Conservation (phyloP, 192 early-diverging fungal species). For the Podila horticola region DNA sequence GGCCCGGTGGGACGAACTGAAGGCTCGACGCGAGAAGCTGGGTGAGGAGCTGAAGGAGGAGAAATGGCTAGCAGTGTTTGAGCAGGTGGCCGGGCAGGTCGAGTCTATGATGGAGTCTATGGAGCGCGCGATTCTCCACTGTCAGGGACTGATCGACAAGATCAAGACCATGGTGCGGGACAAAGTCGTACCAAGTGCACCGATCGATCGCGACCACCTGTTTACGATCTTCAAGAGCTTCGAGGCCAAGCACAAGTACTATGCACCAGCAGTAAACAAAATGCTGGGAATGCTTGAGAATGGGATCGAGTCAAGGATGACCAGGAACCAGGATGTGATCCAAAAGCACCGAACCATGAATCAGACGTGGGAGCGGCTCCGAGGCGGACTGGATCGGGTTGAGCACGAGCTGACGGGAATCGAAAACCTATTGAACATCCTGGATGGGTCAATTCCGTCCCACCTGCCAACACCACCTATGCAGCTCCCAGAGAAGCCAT, state of each 20-base stretch:
- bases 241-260: constrained; percentile 67
- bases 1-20: constrained; percentile 55
- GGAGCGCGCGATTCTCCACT: constrained; percentile 62
- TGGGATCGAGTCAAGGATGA: constrained; percentile 58
- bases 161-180: constrained; percentile 44
- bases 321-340: constrained; percentile 49
- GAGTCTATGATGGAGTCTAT: constrained; percentile 65
- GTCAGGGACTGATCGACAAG: constrained; percentile 52
- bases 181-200: constrained; percentile 30
- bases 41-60: constrained; percentile 65
- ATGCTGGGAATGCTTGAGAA: constrained; percentile 65
- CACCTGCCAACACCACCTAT: constrained; percentile 22
- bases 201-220: constrained; percentile 56
- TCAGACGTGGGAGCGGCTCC: constrained; percentile 55
- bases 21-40: constrained; percentile 55
- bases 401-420: constrained; percentile 45
- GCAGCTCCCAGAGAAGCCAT: constrained; percentile 43
- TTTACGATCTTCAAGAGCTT: constrained; percentile 65
- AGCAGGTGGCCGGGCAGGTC: constrained; percentile 61
- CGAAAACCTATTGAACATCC: constrained; percentile 32
- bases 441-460: constrained; percentile 50
- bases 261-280: constrained; percentile 60
- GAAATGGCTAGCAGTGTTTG: constrained; percentile 63
- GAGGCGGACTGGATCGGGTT: constrained; percentile 36
- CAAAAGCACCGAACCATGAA: constrained; percentile 56